Evolutionary conservation across 768 basidiomycete genomes (phyloP).

Genomic region (Suillus americanus): DNA sequence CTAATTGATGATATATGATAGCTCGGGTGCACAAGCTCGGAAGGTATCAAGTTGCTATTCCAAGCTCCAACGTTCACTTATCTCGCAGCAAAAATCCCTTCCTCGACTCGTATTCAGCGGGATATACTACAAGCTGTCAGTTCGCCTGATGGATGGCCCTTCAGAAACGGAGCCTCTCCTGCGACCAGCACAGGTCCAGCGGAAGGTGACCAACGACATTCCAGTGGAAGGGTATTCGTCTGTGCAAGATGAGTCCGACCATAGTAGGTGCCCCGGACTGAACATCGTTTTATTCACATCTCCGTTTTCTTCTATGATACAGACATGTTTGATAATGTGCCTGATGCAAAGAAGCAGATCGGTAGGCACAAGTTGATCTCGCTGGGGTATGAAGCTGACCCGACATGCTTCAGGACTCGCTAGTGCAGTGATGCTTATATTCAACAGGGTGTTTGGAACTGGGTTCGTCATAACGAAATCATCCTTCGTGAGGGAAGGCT

Average conservation of each 20-base stretch:
- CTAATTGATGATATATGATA: not conserved
- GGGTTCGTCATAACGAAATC: conserved; percentile 41
- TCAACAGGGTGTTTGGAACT: conserved; percentile 75
- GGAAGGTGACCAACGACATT: not conserved
- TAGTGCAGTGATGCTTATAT: conserved; percentile 65
- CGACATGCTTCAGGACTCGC: conserved; percentile 23
- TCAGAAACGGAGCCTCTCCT: conserved; percentile 1
- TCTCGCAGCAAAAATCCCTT: not conserved
- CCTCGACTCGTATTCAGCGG: not conserved
- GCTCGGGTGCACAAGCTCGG: no score
- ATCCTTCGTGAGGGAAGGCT: not conserved
- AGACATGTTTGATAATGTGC: conserved; percentile 41
- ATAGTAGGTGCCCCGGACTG: not conserved
- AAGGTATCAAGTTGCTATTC: not conserved
- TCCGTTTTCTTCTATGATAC: no score
- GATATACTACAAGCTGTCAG: not conserved
- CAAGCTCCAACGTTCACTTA: not conserved
- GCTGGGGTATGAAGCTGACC: conserved; percentile 1
- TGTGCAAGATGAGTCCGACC: not conserved
- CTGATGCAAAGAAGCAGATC: conserved; percentile 47
- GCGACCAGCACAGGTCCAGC: not conserved
- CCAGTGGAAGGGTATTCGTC: not conserved
- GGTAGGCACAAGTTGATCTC: conserved; percentile 34
- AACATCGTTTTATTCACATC: not conserved
- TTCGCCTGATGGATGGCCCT: not conserved